Percentiles rank a stretch among this genome's conserved stretches.
Evolutionary conservation across 2,329 filamentous ascomycete species (phyloP).

Genomic region (Penicillium sp.): DNA sequence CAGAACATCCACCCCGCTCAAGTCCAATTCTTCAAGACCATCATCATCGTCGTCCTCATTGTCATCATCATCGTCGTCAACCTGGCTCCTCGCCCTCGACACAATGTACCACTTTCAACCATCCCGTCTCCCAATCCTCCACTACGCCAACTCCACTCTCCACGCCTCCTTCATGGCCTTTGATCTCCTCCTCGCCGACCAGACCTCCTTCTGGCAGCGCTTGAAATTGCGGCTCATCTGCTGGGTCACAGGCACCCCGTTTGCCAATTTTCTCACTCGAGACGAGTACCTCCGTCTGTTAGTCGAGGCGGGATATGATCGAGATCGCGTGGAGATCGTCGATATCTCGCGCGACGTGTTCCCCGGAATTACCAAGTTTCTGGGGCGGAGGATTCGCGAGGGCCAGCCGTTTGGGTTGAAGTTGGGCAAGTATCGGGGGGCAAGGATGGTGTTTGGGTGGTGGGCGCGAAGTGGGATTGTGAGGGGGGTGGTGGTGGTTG

Average conservation of each 20-base stretch:
- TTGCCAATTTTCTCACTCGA: slow-evolving; percentile 45
- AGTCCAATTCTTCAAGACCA: too few relatives aligned
- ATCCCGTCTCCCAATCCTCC: slow-evolving; percentile 45
- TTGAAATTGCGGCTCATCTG: slow-evolving; percentile 41
- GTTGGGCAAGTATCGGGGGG: slow-evolving; percentile 32
- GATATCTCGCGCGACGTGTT: slow-evolving; percentile 54
- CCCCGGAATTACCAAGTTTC: slow-evolving; percentile 42
- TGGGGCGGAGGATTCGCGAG: slow-evolving; percentile 35
- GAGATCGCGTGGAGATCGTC: slow-evolving; percentile 37
- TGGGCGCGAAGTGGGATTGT: slow-evolving; percentile 37
- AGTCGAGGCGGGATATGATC: slow-evolving; percentile 44
- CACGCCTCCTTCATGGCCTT: slow-evolving; percentile 51
- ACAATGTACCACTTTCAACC: slow-evolving; percentile 54
- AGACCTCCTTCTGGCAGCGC: slow-evolving; percentile 19
- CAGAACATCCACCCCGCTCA: neutral
- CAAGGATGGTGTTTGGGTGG: slow-evolving; percentile 36
- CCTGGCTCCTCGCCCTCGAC: slow-evolving; percentile 52
- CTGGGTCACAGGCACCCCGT: slow-evolving; percentile 45
- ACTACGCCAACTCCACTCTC: slow-evolving; percentile 37
- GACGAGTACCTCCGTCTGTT: slow-evolving; percentile 44
- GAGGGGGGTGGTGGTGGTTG: slow-evolving; percentile 38
- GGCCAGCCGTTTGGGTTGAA: slow-evolving; percentile 32
- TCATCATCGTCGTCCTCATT: neutral
- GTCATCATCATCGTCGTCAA: slow-evolving; percentile 14
- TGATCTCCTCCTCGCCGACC: slow-evolving; percentile 43